Base-by-base conservation (phyloP, 495 filamentous ascomycete genomes). In the Trichoderma erinaceum region DNA sequence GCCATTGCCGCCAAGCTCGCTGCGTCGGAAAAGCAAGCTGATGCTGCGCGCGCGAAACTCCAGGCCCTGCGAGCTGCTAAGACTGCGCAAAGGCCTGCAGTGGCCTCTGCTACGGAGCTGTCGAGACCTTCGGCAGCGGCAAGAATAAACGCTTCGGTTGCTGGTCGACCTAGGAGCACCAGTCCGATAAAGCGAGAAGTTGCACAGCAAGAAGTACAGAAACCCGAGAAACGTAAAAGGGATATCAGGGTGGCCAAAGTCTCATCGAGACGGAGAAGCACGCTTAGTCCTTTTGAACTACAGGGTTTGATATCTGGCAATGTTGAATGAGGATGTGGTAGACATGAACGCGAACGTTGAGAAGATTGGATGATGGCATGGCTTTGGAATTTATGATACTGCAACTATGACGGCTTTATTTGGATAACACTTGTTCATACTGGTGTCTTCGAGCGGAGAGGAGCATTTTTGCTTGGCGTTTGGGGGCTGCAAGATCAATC, bases 251-350 rank as follows among this genome's bases (percentile, higher is more conserved):
- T 79, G 74, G 79, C 76, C 73, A 76, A 78, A 73, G 72, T 75
- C 66, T 81, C 80, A 0, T 84, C 80, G 63, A 80, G 90, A 65
- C 78, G 90, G 71, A 78, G 89, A 56, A 92, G 89, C 68, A 92
- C 90, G 10, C 78, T 92, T 0, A 89, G 86, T 27, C 86, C 84
- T n/a, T 87, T 88, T 78, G 90, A 92, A 71, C 71, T 92, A 63
- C 87, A 89, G 66, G 85, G 86, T 61, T 75, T 89, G 71, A 84
- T 89, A 15, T 66, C 76, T 11, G 80, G 80, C 2, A 69, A 65
- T 41, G 68, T 72, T 23, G 52, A 66, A n/a, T 66, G 18, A 65
- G n/a, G 23, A 16, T 18, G 41, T 16, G 35, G 64, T 15, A 13
- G 13, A 25, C 11, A 32, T 18, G n/a, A 18, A 38, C 35, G 18